Percentiles rank a stretch among this genome's conserved stretches.
These are phyloP conservation scores for Sarocladium kiliense DNA, from an alignment of 2,329 filamentous ascomycete species.

Conservation along the genomic window DNA sequence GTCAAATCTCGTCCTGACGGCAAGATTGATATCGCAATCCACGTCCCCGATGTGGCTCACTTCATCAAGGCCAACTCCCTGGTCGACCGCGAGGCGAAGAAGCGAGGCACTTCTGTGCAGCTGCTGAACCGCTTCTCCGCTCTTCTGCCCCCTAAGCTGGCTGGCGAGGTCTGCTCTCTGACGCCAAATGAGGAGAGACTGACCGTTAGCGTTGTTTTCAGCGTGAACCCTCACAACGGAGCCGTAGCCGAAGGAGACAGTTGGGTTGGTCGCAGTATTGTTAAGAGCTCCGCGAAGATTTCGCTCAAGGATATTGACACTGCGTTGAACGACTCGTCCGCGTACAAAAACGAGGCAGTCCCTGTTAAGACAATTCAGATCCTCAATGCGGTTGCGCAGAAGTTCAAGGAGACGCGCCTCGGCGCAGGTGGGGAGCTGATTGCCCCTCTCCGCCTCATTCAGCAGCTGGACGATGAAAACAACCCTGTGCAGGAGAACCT, in stretches of 20 bases:
- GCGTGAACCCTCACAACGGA: constrained; percentile 76
- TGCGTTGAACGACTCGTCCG: constrained; percentile 61
- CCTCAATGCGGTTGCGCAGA: constrained; percentile 76
- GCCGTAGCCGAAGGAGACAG: constrained; percentile 76
- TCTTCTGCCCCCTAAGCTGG: constrained; percentile 82
- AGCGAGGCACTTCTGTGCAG: constrained; percentile 93
- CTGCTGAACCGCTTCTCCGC: constrained; percentile 83
- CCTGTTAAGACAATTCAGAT: constrained; percentile 74
- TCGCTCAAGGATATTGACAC: constrained; percentile 81
- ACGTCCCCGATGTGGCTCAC: constrained; percentile 91
- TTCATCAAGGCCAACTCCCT: constrained; percentile 96
- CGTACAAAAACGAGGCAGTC: constrained; percentile 59
- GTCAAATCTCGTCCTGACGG: constrained; percentile 79
- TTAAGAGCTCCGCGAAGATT: constrained; percentile 86
- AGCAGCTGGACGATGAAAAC: constrained; percentile 96
- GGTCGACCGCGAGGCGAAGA: constrained; percentile 95
- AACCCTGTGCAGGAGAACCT: constrained; percentile 95
- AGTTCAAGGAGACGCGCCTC: constrained; percentile 84
- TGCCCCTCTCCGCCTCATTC: constrained; percentile 79
- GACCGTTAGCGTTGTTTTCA: constrained; percentile 89
- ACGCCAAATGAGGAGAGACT: constrained; percentile 83
- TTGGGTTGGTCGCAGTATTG: constrained; percentile 90
- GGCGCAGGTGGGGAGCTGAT: constrained; percentile 74
- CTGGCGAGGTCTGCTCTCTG: constrained; percentile 82
- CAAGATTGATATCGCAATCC: constrained; percentile 88